Conservation (phyloP, 805 yeast genomes). For the Starmerella floris region DNA sequence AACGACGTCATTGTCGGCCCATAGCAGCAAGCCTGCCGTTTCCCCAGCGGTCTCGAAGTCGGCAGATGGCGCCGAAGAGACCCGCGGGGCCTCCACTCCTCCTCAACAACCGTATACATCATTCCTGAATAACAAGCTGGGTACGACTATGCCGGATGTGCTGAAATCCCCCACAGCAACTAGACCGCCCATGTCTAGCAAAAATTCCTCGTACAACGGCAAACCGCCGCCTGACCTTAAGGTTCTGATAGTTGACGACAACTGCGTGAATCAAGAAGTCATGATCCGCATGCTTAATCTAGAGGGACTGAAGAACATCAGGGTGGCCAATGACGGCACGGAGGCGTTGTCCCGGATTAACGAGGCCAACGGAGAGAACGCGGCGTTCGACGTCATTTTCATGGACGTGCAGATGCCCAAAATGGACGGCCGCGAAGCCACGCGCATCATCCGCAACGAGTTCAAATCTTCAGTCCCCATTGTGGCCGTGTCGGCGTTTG, state of each 20-base stretch:
- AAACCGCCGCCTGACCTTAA: constrained; percentile 20
- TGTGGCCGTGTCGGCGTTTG: constrained; percentile 90
- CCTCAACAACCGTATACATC: neutral
- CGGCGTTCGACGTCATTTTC: constrained; percentile 55
- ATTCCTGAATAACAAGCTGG: neutral
- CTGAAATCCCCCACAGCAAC: neutral
- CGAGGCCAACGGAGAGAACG: constrained; percentile 28
- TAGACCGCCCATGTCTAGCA: constrained; percentile 3
- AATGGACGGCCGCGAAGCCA: constrained; percentile 78
- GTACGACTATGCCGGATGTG: neutral
- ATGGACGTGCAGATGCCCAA: constrained; percentile 99
- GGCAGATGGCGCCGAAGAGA: neutral
- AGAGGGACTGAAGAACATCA: constrained; percentile 62
- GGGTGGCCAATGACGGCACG: constrained; percentile 78
- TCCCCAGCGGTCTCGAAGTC: neutral
- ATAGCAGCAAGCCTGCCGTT: neutral
- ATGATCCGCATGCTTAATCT: constrained; percentile 73
- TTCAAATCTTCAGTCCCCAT: constrained; percentile 57
- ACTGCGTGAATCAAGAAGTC: constrained; percentile 86
- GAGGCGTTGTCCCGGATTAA: constrained; percentile 67
- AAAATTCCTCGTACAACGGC: constrained; percentile 5
- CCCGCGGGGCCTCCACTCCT: neutral
- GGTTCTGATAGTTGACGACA: constrained; percentile 87
- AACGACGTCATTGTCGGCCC: neutral
- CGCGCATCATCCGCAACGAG: constrained; percentile 54